These are phyloP conservation scores for Penicillium riverlandense DNA, from an alignment of 495 filamentous ascomycete species.

Conservation along the genomic window DNA sequence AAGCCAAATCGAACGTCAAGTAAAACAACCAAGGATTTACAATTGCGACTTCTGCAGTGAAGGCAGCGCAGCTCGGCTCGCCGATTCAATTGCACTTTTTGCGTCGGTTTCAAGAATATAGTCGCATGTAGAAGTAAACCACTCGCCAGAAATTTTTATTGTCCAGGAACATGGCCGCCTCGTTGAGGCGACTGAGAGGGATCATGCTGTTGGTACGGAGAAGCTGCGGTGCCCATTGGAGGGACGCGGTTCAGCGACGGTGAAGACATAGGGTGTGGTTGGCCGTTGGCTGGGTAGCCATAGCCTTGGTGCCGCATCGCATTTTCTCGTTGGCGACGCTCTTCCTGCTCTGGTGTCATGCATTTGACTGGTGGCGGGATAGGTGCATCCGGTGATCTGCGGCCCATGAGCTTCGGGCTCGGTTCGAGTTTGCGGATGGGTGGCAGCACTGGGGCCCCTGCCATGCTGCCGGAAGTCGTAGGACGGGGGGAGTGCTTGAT, in stretches of 20 bases:
- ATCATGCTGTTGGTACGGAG: constrained; percentile 19
- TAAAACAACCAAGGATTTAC: neutral
- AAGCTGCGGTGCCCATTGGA: constrained; percentile 21
- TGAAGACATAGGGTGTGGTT: constrained; percentile 24
- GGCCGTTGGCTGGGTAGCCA: constrained; percentile 15
- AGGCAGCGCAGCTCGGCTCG: neutral
- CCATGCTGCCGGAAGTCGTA: constrained; percentile 36
- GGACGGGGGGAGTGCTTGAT: constrained; percentile 60
- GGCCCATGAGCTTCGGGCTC: constrained; percentile 41
- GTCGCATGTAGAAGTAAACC: too few relatives aligned
- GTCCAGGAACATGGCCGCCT: constrained; percentile 5
- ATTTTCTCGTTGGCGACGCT: constrained; percentile 36
- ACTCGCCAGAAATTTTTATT: constrained; percentile 2
- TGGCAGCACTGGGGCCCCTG: constrained; percentile 39
- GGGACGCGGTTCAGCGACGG: constrained; percentile 35
- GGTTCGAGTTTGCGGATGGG: constrained; percentile 43
- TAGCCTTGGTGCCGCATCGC: constrained; percentile 23
- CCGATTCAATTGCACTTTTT: neutral
- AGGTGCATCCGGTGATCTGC: constrained; percentile 40
- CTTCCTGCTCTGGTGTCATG: constrained; percentile 43
- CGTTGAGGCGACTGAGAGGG: constrained; percentile 17
- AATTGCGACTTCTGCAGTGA: neutral
- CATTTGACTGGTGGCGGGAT: constrained; percentile 40
- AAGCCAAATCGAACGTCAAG: constrained; percentile 10
- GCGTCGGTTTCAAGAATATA: too few relatives aligned